Evolutionary conservation across 2,329 filamentous ascomycete genomes (phyloP).

Genomic region (Bipolaris bicolor): DNA sequence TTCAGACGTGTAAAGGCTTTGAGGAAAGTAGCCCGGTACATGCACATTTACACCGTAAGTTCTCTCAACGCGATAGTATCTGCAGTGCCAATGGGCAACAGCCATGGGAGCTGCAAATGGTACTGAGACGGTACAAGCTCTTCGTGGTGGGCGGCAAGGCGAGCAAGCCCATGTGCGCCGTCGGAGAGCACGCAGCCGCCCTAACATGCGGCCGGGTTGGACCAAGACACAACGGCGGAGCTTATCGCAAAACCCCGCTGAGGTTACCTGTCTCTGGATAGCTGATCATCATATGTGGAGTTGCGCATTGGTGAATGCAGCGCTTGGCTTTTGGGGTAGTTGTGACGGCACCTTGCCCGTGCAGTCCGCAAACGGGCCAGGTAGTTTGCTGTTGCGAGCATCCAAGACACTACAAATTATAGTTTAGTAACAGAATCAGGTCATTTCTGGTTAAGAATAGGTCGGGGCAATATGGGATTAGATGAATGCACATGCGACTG

Average conservation of each 20-base stretch:
- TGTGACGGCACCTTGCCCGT: slow-evolving; percentile 3
- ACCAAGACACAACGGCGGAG: not conserved
- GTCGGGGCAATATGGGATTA: slow-evolving; percentile 8
- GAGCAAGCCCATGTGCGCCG: slow-evolving; percentile 5
- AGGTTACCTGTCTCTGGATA: not conserved
- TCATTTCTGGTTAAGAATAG: slow-evolving; percentile 10
- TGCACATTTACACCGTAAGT: not conserved
- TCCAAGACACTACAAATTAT: not conserved
- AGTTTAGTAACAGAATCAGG: not conserved
- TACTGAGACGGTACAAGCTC: not conserved
- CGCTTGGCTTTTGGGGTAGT: slow-evolving; percentile 1
- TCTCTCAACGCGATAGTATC: not conserved
- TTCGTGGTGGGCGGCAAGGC: slow-evolving; percentile 17
- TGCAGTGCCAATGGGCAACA: not conserved
- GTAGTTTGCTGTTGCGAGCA: not conserved
- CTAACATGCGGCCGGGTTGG: slow-evolving; percentile 11
- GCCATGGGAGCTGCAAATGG: not conserved
- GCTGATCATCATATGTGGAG: not conserved
- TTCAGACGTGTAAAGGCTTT: not conserved
- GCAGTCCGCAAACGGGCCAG: not conserved
- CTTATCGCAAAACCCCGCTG: slow-evolving; percentile 3
- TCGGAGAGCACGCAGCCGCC: slow-evolving; percentile 18
- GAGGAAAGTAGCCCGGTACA: not conserved
- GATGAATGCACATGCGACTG: slow-evolving; percentile 13
- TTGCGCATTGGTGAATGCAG: not conserved